A percentile compares a stretch with the other conserved stretches of the same genome.
Evolutionary conservation across 768 basidiomycete species (phyloP).

Genomic region (Cubamyces lactineus): DNA sequence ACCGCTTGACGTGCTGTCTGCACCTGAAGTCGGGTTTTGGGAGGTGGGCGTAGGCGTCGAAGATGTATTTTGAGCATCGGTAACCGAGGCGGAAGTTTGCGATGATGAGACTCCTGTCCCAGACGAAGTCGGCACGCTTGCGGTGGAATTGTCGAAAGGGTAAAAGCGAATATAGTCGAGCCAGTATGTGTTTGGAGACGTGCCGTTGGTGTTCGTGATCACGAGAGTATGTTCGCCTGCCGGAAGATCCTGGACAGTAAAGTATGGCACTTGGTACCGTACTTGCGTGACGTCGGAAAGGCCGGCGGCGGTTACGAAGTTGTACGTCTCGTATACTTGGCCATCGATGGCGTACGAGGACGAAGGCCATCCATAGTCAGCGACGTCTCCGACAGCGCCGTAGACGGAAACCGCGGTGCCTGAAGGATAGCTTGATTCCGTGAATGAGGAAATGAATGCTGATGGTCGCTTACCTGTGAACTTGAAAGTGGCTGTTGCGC

Average conservation of each 20-base stretch:
- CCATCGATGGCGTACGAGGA: neutral
- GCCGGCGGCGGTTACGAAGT: too few species aligned
- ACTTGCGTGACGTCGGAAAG: neutral
- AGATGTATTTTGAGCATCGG: too few species aligned
- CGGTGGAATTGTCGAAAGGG: neutral
- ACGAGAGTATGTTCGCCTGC: neutral
- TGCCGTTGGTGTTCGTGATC: conserved; percentile 16
- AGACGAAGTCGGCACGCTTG: too few species aligned
- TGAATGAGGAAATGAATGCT: neutral
- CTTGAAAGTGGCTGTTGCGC: neutral
- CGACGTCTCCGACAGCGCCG: neutral
- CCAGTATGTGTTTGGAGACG: conserved; percentile 4
- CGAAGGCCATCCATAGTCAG: neutral
- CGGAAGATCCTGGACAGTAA: neutral
- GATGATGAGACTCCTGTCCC: neutral
- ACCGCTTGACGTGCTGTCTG: neutral
- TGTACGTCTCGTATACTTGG: neutral
- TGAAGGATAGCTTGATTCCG: neutral
- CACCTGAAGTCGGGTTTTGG: neutral
- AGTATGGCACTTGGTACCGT: conserved; percentile 7
- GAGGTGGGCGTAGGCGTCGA: too few species aligned
- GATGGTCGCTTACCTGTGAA: neutral
- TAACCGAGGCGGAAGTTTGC: too few species aligned
- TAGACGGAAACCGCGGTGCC: neutral
- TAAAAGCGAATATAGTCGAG: conserved; percentile 1